A percentile compares a stretch with the other conserved stretches of the same genome.
These are phyloP conservation scores for Scenedesmus sp. DNA, from an alignment of 163 green algal genomes.

Conservation along the genomic window DNA sequence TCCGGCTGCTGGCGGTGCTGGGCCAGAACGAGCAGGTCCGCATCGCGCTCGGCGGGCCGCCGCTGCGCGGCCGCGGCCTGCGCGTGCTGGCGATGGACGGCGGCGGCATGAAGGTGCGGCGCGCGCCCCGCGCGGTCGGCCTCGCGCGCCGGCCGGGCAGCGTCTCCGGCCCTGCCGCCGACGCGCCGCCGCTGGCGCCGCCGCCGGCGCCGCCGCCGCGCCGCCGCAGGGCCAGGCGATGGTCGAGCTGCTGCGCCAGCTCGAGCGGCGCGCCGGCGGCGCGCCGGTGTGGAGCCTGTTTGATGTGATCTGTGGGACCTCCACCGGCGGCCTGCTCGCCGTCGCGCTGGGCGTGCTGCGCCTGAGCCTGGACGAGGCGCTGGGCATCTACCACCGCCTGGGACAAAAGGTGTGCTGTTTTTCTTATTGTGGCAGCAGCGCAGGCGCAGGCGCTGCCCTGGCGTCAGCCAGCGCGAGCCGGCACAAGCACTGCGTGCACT, in stretches of 20 bases:
- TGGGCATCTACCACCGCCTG: constrained; percentile 81
- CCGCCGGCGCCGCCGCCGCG: too few species aligned
- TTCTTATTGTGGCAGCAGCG: too few species aligned
- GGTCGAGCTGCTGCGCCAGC: constrained; percentile 48
- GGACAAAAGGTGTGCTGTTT: constrained; percentile 66
- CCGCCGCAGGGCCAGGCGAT: constrained; percentile 86
- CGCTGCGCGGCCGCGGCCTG: constrained; percentile 74
- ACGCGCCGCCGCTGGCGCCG: too few species aligned
- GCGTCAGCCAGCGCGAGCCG: too few species aligned
- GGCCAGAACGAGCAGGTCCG: constrained; percentile 71
- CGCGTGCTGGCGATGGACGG: constrained; percentile 95
- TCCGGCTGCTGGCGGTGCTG: constrained; percentile 76
- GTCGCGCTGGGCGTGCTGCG: constrained; percentile 69
- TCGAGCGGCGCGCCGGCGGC: constrained; percentile 46
- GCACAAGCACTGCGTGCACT: too few species aligned
- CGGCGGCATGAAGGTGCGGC: constrained; percentile 82
- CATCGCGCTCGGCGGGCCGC: constrained; percentile 62
- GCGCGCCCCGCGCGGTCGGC: too few species aligned
- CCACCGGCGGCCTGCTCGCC: constrained; percentile 84
- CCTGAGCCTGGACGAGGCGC: constrained; percentile 80
- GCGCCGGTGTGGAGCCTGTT: constrained; percentile 84
- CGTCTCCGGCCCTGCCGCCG: too few species aligned
- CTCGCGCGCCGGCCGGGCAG: too few species aligned
- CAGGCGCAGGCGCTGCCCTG: too few species aligned
- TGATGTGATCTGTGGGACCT: constrained; percentile 94